These are phyloP conservation scores for Boletellus sp. DNA, from an alignment of 768 basidiomycete species.

Conservation along the genomic window DNA sequence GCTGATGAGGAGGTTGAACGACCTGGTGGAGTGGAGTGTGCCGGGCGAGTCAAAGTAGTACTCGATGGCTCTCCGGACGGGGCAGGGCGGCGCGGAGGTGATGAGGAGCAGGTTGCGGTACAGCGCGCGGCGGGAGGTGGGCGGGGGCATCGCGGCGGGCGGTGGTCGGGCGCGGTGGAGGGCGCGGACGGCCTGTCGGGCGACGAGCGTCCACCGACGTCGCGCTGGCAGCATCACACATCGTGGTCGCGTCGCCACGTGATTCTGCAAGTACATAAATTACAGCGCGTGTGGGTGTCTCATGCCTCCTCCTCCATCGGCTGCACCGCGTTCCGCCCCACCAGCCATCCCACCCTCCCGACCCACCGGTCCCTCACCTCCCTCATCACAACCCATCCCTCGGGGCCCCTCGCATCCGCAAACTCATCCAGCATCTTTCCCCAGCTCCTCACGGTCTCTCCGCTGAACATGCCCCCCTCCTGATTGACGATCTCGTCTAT, in stretches of 20 bases:
- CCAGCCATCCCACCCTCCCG: slow-evolving; percentile 72
- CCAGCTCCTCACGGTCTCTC: slow-evolving; percentile 67
- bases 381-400: slow-evolving; percentile 41
- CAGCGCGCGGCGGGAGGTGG: slow-evolving; percentile 33
- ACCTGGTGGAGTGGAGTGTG: slow-evolving; percentile 34
- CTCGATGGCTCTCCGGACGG: slow-evolving; percentile 12
- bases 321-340: slow-evolving; percentile 41
- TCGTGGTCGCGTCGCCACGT: too few relatives aligned
- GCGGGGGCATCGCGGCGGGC: slow-evolving; percentile 22
- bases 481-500: slow-evolving; percentile 69
- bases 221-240: too few relatives aligned
- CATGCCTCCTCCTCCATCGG: slow-evolving; percentile 31
- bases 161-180: slow-evolving; percentile 27
- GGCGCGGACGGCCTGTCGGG: neutral
- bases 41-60: slow-evolving; percentile 29
- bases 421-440: slow-evolving; percentile 65
- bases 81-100: slow-evolving; percentile 15
- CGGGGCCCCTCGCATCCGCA: slow-evolving; percentile 46
- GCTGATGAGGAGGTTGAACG: slow-evolving; percentile 43
- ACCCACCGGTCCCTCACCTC: slow-evolving; percentile 65
- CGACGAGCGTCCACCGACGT: neutral
- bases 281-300: neutral
- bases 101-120: slow-evolving; percentile 31
- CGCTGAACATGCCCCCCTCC: slow-evolving; percentile 76
- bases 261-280: too few relatives aligned